phyloP scores from a whole-genome alignment of 345 rosid genomes.

The Nephelium lappaceum region DNA sequence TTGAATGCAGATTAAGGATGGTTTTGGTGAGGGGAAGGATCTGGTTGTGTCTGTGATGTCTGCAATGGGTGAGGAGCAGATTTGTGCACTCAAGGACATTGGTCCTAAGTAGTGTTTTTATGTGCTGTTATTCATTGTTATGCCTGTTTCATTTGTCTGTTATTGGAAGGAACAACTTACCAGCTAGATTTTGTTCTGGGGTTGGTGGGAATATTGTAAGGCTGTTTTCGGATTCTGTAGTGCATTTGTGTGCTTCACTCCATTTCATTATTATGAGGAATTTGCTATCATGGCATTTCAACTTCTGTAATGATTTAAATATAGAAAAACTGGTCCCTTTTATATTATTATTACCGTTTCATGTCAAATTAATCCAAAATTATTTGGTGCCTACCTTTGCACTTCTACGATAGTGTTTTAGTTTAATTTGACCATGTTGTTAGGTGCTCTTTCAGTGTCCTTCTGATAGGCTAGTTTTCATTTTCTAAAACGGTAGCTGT shows the following conservation, averaged over 20 bases:
- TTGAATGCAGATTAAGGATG: constrained; percentile 44
- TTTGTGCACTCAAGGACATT: constrained; percentile 54
- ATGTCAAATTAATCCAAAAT: no score
- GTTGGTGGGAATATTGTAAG: background rate
- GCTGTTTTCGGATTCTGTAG: background rate
- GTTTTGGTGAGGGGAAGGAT: constrained; percentile 52
- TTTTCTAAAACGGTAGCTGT: no score
- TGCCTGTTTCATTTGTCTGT: background rate
- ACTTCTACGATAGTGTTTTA: no score
- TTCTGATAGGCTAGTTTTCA: no score
- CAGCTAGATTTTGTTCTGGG: background rate
- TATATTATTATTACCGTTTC: no score
- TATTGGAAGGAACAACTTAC: background rate
- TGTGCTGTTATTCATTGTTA: background rate
- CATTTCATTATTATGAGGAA: background rate
- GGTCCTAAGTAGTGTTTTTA: constrained; percentile 33
- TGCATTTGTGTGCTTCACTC: background rate
- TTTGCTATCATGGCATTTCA: background rate
- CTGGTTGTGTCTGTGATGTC: constrained; percentile 54
- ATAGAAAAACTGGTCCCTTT: no score
- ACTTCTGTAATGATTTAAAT: background rate
- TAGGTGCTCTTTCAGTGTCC: no score
- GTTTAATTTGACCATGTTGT: no score
- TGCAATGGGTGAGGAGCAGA: constrained; percentile 63
- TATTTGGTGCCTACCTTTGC: no score